These are phyloP conservation scores for Tricholoma sp. DNA, from an alignment of 768 basidiomycete species.

Conservation along the genomic window DNA sequence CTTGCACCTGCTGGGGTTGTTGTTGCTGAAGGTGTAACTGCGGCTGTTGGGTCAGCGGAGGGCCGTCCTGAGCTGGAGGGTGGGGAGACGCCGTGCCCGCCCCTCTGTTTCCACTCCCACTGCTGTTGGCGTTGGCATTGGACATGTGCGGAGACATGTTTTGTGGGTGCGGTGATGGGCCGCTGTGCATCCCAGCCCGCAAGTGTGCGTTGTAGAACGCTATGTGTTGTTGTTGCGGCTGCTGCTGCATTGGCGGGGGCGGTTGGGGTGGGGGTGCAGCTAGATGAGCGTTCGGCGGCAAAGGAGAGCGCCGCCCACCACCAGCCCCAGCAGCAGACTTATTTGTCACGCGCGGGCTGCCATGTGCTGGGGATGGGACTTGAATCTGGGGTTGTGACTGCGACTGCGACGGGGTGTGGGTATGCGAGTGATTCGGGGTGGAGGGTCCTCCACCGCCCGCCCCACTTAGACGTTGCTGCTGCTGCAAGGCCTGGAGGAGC, in stretches of 20 bases:
- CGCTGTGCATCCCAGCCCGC: conserved; percentile 26
- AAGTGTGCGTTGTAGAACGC: conserved; percentile 30
- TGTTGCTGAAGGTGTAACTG: conserved; percentile 12
- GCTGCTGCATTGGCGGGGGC: conserved; percentile 16
- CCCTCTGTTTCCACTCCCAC: not conserved
- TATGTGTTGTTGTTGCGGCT: conserved; percentile 21
- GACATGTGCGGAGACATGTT: conserved; percentile 14
- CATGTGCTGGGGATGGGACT: conserved; percentile 17
- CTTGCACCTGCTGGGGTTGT: conserved; percentile 13
- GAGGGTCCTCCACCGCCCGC: not conserved
- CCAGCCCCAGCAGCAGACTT: conserved; percentile 14
- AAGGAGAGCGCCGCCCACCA: conserved; percentile 24
- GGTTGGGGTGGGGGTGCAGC: conserved; percentile 16
- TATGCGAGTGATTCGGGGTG: not conserved
- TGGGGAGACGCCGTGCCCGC: conserved; percentile 1
- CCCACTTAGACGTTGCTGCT: conserved; percentile 22
- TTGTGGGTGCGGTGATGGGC: conserved; percentile 16
- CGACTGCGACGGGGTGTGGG: not conserved
- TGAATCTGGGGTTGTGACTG: conserved; percentile 3
- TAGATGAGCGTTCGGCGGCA: conserved; percentile 25
- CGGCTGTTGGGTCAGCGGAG: conserved; percentile 10
- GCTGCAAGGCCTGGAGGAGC: conserved; percentile 20
- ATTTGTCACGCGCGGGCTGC: conserved; percentile 32
- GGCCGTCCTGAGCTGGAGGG: conserved; percentile 4
- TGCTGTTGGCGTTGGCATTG: conserved; percentile 8